phyloP scores from a whole-genome alignment of 176 grass and related monocot species.

The Miscanthus lutarioriparius region DNA sequence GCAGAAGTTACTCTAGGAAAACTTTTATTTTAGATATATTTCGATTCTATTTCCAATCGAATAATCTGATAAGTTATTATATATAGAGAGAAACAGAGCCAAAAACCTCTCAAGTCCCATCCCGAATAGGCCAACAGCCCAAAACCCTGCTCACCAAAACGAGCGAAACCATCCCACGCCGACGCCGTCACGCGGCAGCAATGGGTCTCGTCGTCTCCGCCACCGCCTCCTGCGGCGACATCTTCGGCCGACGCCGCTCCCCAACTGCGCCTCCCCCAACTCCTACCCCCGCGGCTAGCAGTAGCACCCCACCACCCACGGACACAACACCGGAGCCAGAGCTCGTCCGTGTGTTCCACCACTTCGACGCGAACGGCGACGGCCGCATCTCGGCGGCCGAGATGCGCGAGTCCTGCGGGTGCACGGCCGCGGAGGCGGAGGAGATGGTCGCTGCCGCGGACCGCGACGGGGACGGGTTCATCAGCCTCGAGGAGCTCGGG shows the following conservation, averaged over 20 bases:
- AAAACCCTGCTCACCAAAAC: neutral
- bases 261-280: neutral
- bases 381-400: conserved; percentile 38
- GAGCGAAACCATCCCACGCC: neutral
- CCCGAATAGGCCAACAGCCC: neutral
- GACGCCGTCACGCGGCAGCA: neutral
- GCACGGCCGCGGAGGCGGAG: conserved; percentile 5
- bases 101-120: neutral
- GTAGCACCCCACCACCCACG: neutral
- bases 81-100: too few species aligned
- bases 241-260: conserved; percentile 6
- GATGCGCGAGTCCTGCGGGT: neutral
- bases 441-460: conserved; percentile 39
- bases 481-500: conserved; percentile 24
- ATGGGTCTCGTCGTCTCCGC: conserved; percentile 38
- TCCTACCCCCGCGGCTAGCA: neutral
- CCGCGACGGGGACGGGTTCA: conserved; percentile 42
- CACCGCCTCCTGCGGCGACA: conserved; percentile 1
- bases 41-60: neutral
- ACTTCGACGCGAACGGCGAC: conserved; percentile 35
- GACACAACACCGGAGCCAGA: conserved; percentile 3
- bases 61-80: neutral
- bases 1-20: neutral
- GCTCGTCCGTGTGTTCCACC: conserved; percentile 29
- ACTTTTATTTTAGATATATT: neutral